Base-by-base conservation (phyloP, 768 basidiomycete genomes). In the Gloeopeniophorella convolvens region DNA sequence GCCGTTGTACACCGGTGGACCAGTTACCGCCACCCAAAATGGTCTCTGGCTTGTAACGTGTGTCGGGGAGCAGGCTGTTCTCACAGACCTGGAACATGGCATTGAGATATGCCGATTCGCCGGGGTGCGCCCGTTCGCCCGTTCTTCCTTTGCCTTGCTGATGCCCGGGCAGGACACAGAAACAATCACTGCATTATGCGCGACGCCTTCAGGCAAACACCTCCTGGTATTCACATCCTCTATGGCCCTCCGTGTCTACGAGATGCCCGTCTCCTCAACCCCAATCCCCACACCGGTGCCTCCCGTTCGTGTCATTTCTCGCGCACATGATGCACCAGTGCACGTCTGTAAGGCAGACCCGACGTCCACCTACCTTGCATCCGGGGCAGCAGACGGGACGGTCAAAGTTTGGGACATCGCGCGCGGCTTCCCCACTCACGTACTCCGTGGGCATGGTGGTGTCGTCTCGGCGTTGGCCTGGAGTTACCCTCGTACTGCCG, bases 371-470 rank as follows among this genome's bases (percentile, higher is more conserved):
- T 86, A 95, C 57, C 77, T 97, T 56, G 96, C 96, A 6, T 95
- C 94, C 15, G 96, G 96, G 1, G 88, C 95, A 10, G 91, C 95
- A 6, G 96, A 99, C 57, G 95, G 96, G 20, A 77, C 89, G 27
- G 96, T 97, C 37, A 98, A 97, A 71, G 90, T 99, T 9, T 98
- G 93, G 93, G 85, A 96, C 64, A 82, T 93, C 39, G 68, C 74
- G 3, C 83, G 83, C 21, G 94, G 92, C 28, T 93, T 84, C 63
- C 80, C 89, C 27, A 99, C 96, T 0, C 96, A 99, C 65, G 76
- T 93, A 11, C 92, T 95, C 75, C 88, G 87, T 61, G 95, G 94
- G 2, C 96, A 98, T 63, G 96, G 94, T 4, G 96, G 96, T n/a
- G 89, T 96, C 52, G 85, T 99, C 64, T 89, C 87, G 58, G 93